Evolutionary conservation across 2,329 filamentous ascomycete species (phyloP), one percentile per base, ranked within the genome.

Genomic region (Diaporthe humulicola): DNA sequence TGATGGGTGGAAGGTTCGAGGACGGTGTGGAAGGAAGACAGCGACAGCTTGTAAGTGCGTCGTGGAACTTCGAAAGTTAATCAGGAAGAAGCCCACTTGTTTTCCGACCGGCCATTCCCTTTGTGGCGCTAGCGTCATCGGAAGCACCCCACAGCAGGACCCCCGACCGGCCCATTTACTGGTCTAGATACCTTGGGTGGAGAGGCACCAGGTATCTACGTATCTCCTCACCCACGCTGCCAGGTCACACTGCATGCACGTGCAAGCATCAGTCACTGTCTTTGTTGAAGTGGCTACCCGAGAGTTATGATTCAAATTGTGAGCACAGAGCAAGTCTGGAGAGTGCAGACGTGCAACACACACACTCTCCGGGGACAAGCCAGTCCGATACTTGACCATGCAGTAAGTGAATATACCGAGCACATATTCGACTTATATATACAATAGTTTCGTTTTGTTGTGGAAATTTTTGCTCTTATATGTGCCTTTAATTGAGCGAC

Each of bases 21-120:
- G 71, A 48, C 33, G 60, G 52, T 48, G 64, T 52, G 72, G 67
- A 42, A 69, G 57, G 72, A 71, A 50, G 58, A 48, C 50, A 36
- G 42, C 48, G 33, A 42, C 30, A 52, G 66, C 66, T 70, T 57
- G 56, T 61, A 74, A 50, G 71, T 73, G 66, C 71, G 66, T 74
- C 74, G 74, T 75, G 74, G 74, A 75, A 73, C 25, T 75, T 75
- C 19, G 61, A 67, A 67, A 67, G 42, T 52, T 67, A 52, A 71
- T 71, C 70, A 71, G 70, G 45, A 54, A 45, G 30, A 57, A 70
- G 19, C 40, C 54, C 52, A 73, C 71, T 58, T 45, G 10, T 42
- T 45, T 25, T 30, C 50, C 71, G 60, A 19, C 40, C 28, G 66
- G 66, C 57, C 30, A 50, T 56, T 60, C 38, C 66, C n/a, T 17